phyloP scores from a whole-genome alignment of 768 basidiomycete genomes.

The Strobilomyces dryophilus region DNA sequence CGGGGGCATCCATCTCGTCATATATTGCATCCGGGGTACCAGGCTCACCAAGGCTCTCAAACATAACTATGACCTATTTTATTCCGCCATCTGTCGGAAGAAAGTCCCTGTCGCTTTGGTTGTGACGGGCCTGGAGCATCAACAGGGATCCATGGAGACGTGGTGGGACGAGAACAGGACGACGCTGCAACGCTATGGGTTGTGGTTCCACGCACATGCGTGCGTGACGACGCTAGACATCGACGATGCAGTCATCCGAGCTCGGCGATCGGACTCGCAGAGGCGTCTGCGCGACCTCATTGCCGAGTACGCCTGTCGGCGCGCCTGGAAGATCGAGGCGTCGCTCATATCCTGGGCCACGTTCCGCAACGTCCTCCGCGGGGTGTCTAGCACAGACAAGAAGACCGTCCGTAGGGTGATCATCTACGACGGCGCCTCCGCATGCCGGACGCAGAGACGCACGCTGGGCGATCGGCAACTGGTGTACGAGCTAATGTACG shows the following conservation, averaged over 20 bases:
- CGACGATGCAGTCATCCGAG: background rate
- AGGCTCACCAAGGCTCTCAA: constrained; percentile 3
- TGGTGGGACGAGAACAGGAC: constrained; percentile 28
- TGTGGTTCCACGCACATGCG: constrained; percentile 19
- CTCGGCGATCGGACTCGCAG: background rate
- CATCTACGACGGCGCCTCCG: background rate
- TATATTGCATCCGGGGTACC: too few relatives aligned
- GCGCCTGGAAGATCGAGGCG: background rate
- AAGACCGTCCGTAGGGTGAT: background rate
- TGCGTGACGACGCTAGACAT: background rate
- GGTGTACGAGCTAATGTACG: background rate
- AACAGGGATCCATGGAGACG: constrained; percentile 15
- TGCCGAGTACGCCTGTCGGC: background rate
- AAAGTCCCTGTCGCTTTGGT: constrained; percentile 32
- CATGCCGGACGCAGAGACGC: background rate
- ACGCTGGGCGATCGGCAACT: background rate
- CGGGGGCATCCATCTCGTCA: too few relatives aligned
- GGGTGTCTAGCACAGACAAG: background rate
- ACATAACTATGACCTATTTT: constrained; percentile 32
- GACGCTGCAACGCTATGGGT: background rate
- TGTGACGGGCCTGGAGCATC: constrained; percentile 33
- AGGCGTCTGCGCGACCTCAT: background rate
- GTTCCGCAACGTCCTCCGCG: background rate
- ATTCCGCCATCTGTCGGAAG: constrained; percentile 30
- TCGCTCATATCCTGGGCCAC: background rate